Percentiles rank a stretch among this genome's conserved stretches.
phyloP scores from a whole-genome alignment of 106 monocot species.

The Hemerocallis citrina region DNA sequence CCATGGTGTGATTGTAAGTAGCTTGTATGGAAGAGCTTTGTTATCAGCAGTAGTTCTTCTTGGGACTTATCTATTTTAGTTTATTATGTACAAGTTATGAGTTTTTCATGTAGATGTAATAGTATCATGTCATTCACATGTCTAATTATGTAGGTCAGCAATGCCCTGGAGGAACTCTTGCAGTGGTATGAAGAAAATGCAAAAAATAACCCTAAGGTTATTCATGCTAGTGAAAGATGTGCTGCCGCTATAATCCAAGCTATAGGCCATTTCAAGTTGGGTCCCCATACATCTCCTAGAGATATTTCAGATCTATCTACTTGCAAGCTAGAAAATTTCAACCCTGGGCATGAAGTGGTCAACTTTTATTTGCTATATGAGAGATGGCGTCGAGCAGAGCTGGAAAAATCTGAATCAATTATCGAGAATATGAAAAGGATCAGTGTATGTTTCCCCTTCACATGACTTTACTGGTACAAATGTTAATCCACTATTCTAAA shows the following conservation, averaged over 20 bases:
- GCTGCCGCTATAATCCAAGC: constrained; percentile 85
- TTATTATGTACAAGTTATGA: no score
- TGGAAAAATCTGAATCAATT: constrained; percentile 31
- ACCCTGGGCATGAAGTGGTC: constrained; percentile 45
- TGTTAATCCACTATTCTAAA: neutral
- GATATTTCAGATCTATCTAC: constrained; percentile 37
- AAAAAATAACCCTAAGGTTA: constrained; percentile 56
- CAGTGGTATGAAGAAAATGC: constrained; percentile 71
- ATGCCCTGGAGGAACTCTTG: constrained; percentile 86
- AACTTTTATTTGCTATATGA: constrained; percentile 68
- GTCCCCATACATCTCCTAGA: constrained; percentile 62
- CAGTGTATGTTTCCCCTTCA: constrained; percentile 31
- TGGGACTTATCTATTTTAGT: neutral
- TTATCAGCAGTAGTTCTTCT: neutral
- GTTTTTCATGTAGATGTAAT: neutral
- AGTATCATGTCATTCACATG: no score
- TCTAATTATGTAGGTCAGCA: constrained; percentile 64
- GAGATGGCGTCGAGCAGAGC: constrained; percentile 65
- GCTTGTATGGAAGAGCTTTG: neutral
- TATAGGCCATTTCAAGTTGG: constrained; percentile 71
- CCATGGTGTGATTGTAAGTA: constrained; percentile 80
- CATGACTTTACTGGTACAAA: neutral
- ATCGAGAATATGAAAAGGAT: constrained; percentile 45
- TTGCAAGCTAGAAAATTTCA: constrained; percentile 27
- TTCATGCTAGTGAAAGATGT: constrained; percentile 79